Conservation (phyloP, 2,329 filamentous ascomycete genomes). For the Lasiodiplodia gonubiensis region DNA sequence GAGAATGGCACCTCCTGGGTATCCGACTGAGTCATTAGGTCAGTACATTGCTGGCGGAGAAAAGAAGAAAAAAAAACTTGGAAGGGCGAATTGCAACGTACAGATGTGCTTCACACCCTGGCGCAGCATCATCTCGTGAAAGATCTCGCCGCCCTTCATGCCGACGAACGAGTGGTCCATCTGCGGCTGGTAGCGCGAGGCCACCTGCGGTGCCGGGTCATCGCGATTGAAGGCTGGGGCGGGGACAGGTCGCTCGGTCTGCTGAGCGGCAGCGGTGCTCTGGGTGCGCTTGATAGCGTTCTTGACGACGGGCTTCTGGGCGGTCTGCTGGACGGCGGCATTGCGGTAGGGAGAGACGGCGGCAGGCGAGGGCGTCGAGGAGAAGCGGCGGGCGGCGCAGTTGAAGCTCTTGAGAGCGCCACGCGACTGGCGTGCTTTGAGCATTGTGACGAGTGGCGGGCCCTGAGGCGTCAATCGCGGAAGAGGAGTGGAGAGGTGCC, state of each 20-base stretch:
- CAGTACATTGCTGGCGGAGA: constrained; percentile 5
- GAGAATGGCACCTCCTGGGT: constrained; percentile 94
- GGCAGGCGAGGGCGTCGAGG: constrained; percentile 42
- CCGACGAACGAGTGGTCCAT: constrained; percentile 77
- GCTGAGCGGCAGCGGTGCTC: constrained; percentile 50
- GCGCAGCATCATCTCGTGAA: constrained; percentile 98
- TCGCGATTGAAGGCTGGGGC: constrained; percentile 59
- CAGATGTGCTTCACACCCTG: constrained; percentile 92
- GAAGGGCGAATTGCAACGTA: constrained; percentile 58
- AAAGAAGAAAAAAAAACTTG: neutral
- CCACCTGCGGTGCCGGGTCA: constrained; percentile 54
- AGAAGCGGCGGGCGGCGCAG: constrained; percentile 51
- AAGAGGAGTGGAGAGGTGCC: constrained; percentile 18
- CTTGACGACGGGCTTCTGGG: constrained; percentile 36
- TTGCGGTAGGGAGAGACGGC: constrained; percentile 54
- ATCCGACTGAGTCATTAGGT: constrained; percentile 56
- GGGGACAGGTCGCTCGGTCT: constrained; percentile 48
- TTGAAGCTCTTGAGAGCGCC: constrained; percentile 47
- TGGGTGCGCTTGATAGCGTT: constrained; percentile 50
- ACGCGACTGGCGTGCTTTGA: constrained; percentile 42
- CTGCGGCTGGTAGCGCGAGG: constrained; percentile 50
- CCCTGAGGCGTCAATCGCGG: constrained; percentile 19
- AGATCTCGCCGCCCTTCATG: constrained; percentile 93
- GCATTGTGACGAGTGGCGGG: constrained; percentile 36
- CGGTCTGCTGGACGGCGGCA: constrained; percentile 36